Base-by-base conservation (phyloP, 129 eudicot genomes). In the Arctium minus region DNA sequence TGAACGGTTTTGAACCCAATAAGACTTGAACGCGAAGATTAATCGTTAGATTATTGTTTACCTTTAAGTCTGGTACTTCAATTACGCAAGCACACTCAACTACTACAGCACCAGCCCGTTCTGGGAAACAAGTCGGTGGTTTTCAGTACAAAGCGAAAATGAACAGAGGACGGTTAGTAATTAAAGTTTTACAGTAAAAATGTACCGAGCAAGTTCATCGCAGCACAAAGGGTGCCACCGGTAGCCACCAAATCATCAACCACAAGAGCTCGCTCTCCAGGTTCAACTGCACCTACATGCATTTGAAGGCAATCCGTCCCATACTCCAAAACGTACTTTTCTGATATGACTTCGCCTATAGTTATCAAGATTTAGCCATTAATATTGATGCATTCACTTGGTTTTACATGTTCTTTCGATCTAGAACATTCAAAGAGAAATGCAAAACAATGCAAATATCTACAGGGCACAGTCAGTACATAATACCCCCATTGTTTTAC, bases 231-330 rank as follows among this genome's bases (percentile, higher is more conserved):
- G 81, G 97, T 95, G 42, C 98, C 98, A 46, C 98, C 98, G 38
- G 97, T 94, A 39, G 98, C 98, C 67, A 95, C 84, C 73, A 92
- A 85, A 87, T 92, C 98, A 78, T 95, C 98, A 64, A 95, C 98
- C 30, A 95, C 89, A 77, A 95, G 70, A 72, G 98, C 94, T 75
- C 90, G 93, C 17, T 95, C 98, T 18, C 96, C 96, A 10, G 89
- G 76, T 74, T 86, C 86, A 72, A 95, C 98, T 29, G 98, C 98
- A 74, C 97, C 98, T 70, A 92, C 92, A 79, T 95, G 98, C 97
- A 95, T 95, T 88, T 95, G 97, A 65, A 95, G 88, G 70, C 97
- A 91, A 86, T 92, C 98, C 2, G 88, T 88, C 80, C 98, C 98
- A 44, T 95, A 95, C 84, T 95, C 97, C 86, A 95, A 68, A 72